Evolutionary conservation across 2,329 filamentous ascomycete genomes (phyloP).

Genomic region (Xylariaceae sp.): DNA sequence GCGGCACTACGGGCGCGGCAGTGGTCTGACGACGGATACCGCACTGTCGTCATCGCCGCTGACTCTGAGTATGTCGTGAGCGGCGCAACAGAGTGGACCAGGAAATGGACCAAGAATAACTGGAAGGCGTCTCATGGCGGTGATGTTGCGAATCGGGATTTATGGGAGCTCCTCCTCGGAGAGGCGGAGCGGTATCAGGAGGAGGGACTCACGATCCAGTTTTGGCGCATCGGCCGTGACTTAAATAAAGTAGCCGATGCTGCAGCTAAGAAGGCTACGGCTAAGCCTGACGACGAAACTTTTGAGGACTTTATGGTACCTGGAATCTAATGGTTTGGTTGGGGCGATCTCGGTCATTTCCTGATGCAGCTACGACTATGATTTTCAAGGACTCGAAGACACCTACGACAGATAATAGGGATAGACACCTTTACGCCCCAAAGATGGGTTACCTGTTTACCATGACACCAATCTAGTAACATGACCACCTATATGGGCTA

Average conservation of each 20-base stretch:
- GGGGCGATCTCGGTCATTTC: too few species aligned
- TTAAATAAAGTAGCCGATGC: neutral
- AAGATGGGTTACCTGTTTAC: too few species aligned
- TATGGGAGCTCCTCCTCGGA: neutral
- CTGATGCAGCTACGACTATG: too few species aligned
- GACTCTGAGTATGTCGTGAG: neutral
- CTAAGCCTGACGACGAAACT: neutral
- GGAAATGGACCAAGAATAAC: neutral
- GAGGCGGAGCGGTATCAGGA: neutral
- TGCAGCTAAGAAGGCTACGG: neutral
- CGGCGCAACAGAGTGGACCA: neutral
- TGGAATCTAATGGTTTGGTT: too few species aligned
- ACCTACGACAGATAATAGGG: too few species aligned
- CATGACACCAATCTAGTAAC: too few species aligned
- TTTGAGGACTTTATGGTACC: neutral
- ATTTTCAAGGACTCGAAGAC: too few species aligned
- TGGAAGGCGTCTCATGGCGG: neutral
- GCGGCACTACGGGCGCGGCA: neutral
- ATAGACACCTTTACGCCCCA: too few species aligned
- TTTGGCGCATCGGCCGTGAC: neutral
- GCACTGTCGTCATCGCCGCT: neutral
- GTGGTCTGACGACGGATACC: neutral
- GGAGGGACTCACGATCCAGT: neutral
- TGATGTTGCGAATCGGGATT: neutral
- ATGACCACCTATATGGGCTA: too few species aligned